Conservation (phyloP, 2,329 filamentous ascomycete genomes). For the Incumbomyces lentus region DNA sequence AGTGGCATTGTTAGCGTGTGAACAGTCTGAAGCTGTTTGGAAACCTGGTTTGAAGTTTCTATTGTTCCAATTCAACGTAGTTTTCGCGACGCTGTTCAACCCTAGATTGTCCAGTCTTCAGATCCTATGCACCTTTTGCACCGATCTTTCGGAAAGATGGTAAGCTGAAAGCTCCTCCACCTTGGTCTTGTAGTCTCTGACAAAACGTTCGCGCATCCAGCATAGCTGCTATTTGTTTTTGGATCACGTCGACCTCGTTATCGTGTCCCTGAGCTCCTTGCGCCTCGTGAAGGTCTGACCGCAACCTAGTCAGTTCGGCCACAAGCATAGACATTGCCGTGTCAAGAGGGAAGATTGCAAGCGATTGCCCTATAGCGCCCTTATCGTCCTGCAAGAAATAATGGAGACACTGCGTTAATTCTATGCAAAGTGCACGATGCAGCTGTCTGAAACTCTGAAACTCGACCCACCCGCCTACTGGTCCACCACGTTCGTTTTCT, state of each 20-base stretch:
- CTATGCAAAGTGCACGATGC: background rate
- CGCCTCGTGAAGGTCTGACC: background rate
- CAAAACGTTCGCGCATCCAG: background rate
- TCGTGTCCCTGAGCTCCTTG: background rate
- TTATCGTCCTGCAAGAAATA: constrained; percentile 8
- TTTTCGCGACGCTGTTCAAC: no score
- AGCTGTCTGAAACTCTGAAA: background rate
- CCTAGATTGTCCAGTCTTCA: no score
- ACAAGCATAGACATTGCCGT: background rate
- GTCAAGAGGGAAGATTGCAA: constrained; percentile 8
- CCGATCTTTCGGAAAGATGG: background rate
- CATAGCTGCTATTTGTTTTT: background rate
- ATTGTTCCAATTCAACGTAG: no score
- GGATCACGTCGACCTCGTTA: background rate
- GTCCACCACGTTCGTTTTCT: no score
- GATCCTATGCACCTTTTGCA: background rate
- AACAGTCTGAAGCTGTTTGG: no score
- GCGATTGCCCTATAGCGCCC: constrained; percentile 6
- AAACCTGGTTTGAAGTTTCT: no score
- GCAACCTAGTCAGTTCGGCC: background rate
- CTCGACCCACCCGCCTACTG: background rate
- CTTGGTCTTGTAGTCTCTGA: background rate
- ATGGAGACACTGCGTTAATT: constrained; percentile 5
- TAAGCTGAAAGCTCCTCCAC: background rate
- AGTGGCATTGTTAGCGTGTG: no score